Evolutionary conservation across 1,284 basidiomycete species (phyloP), one percentile per base, ranked within the genome.

Genomic region (Cutaneotrichosporon mucoides): DNA sequence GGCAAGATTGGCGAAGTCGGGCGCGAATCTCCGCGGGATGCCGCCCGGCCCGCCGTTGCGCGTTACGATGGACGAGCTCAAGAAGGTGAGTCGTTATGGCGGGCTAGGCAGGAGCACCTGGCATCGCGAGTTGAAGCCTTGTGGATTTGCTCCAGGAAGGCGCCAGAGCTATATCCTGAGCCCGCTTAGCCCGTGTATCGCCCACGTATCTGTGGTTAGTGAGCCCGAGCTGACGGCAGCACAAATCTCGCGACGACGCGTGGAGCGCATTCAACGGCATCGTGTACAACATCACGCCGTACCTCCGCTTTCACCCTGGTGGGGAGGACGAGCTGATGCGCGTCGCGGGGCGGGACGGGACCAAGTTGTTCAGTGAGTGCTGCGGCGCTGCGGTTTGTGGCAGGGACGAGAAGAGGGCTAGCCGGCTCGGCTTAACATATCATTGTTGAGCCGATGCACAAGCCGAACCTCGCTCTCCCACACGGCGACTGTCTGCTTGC

Each of bases 221-320:
- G 24, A 24, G 24, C 24, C 24, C 24, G 24, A 24, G 11, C 50
- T 56, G 48, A 49, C 15, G 16, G 24, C 52, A 76, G 75, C 77
- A 79, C 59, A 77, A 76, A 36, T 71, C 64, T 42, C 81, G 79
- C n/a, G 86, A 89, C 53, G 93, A 99, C 76, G 93, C 92, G 1
- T 99, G 95, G 95, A 86, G 92, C 6, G 88, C 86, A 0, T 88
- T 98, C 78, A 86, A 88, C 66, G 93, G 93, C 50, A 94, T 90
- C 73, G 93, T 99, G 24, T 99, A 99, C 81, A 97, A 99, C 75
- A 89, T 99, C 51, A 95, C 93, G 2, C 85, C 89, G 0, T 99
- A 98, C 76, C 77, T 97, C 6, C 82, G 86, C 1, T 99, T 88
- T 70, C 96, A 99, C 74, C 95, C 95, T 0, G 95, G 95, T 10